phyloP scores from a whole-genome alignment of 192 early-diverging fungal genomes.

The Coemansia sp. region DNA sequence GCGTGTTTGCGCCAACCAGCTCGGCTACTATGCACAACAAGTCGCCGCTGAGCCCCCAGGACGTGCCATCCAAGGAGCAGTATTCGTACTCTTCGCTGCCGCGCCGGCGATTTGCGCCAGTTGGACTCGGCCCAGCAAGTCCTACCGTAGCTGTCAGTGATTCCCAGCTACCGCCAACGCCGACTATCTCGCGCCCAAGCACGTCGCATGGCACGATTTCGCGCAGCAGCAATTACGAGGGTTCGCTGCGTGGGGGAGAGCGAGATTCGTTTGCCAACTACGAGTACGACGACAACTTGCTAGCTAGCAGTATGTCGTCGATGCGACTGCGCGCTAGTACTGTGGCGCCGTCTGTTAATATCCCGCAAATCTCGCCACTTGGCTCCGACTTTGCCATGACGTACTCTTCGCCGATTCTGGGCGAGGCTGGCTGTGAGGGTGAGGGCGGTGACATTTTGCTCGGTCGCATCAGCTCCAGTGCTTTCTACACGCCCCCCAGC shows the following conservation, averaged over 20 bases:
- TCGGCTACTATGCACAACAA: constrained; percentile 5
- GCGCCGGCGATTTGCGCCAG: constrained; percentile 23
- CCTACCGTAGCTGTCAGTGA: background rate
- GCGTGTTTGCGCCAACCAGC: constrained; percentile 41
- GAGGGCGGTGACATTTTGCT: background rate
- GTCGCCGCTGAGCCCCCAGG: constrained; percentile 30
- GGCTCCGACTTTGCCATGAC: constrained; percentile 8
- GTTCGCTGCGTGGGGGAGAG: constrained; percentile 2
- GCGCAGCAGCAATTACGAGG: constrained; percentile 8
- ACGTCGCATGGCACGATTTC: constrained; percentile 28
- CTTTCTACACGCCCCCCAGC: background rate
- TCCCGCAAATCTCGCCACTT: constrained; percentile 10
- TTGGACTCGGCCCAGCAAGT: constrained; percentile 6
- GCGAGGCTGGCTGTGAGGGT: background rate
- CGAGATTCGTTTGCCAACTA: background rate
- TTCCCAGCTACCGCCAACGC: constrained; percentile 2
- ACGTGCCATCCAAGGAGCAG: constrained; percentile 45
- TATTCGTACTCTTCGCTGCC: constrained; percentile 41
- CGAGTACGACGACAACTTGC: background rate
- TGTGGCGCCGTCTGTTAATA: background rate
- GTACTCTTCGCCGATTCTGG: background rate
- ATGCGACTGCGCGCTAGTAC: constrained; percentile 27
- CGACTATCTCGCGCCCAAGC: constrained; percentile 18
- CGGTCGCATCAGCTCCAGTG: background rate
- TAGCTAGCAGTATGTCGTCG: background rate